These are phyloP conservation scores for Populus euphratica DNA, from an alignment of 345 rosid species.

Conservation along the genomic window DNA sequence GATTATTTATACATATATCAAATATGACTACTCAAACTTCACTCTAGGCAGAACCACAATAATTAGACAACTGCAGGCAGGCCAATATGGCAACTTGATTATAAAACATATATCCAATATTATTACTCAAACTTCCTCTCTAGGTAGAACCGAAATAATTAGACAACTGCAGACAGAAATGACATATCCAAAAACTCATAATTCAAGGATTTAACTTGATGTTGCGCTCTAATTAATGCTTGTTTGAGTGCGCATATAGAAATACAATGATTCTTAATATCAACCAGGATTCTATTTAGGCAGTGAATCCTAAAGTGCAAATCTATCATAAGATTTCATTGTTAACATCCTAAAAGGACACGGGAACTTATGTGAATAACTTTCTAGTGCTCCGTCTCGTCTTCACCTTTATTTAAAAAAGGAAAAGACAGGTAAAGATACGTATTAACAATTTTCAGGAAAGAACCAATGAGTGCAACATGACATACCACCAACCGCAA, in stretches of 20 bases:
- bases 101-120: conserved; percentile 1
- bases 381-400: conserved; percentile 4
- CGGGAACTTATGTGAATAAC: conserved; percentile 13
- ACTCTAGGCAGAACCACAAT: background rate
- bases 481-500: conserved; percentile 32
- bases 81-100: background rate
- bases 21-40: background rate
- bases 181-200: conserved; percentile 6
- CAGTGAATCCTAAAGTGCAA: background rate
- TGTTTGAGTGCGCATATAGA: background rate
- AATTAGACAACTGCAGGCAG: background rate
- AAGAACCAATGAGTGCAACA: conserved; percentile 23
- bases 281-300: background rate
- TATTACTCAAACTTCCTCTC: conserved; percentile 3
- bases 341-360: conserved; percentile 21
- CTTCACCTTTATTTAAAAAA: background rate
- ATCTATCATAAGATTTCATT: conserved; percentile 12
- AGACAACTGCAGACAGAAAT: background rate
- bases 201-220: background rate
- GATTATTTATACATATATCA: conserved; percentile 1
- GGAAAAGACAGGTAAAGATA: background rate
- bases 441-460: conserved; percentile 14
- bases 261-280: conserved; percentile 1
- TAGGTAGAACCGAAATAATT: background rate
- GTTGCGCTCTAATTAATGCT: background rate